Conservation (phyloP, 176 grass and related monocot species). For the Stipa capillata region DNA sequence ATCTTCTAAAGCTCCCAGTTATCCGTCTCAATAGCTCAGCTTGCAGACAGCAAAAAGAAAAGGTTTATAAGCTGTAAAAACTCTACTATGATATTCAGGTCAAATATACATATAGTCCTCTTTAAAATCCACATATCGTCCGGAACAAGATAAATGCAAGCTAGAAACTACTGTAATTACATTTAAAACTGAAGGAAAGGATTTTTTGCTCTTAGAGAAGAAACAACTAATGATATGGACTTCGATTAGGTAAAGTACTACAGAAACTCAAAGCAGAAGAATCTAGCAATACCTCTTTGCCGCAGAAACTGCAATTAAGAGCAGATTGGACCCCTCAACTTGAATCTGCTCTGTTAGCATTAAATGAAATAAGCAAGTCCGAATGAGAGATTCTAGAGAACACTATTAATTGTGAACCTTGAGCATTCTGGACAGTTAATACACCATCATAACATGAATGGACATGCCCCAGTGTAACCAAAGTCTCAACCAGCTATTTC, state of each 20-base stretch:
- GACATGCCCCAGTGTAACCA: not conserved
- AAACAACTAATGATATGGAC: not conserved
- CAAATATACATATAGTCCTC: not conserved
- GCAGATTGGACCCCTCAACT: not conserved
- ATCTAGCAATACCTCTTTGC: not conserved
- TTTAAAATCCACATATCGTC: no score
- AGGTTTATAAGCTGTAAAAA: not conserved
- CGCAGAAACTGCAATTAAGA: not conserved
- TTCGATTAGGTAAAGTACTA: not conserved
- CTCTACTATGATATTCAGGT: not conserved
- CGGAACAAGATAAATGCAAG: not conserved
- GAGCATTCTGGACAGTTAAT: not conserved
- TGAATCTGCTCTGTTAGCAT: not conserved
- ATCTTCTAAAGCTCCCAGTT: not conserved
- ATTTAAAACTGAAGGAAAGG: not conserved
- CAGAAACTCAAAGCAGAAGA: not conserved
- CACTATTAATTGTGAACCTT: not conserved
- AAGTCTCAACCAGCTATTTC: no score
- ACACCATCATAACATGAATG: conserved; percentile 1
- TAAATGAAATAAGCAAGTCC: not conserved
- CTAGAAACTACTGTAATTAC: not conserved
- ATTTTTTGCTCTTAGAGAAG: not conserved
- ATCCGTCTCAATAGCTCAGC: not conserved
- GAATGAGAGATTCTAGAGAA: not conserved
- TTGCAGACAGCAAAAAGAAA: not conserved